These are phyloP conservation scores for Lentinula sp. DNA, from an alignment of 768 basidiomycete genomes.

Conservation along the genomic window DNA sequence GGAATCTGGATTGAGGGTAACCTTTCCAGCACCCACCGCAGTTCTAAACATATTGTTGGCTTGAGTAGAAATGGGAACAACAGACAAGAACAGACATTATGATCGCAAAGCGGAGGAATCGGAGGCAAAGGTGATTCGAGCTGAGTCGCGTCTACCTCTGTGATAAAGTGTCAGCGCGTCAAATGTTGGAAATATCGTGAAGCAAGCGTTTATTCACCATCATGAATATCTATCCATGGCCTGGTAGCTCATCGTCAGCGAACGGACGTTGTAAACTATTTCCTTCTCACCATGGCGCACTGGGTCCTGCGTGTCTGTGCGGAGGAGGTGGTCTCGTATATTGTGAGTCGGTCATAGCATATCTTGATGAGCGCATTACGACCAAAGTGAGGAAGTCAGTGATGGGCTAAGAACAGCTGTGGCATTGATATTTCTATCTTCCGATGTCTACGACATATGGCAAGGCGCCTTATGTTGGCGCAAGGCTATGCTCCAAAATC, in stretches of 20 bases:
- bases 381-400: background rate
- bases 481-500: background rate
- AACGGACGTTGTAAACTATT: background rate
- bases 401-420: background rate
- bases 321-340: conserved; percentile 8
- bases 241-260: background rate
- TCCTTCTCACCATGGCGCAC: conserved; percentile 22
- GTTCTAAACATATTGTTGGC: background rate
- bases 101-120: conserved; percentile 9
- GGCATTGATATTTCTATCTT: background rate
- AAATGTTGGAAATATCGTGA: background rate
- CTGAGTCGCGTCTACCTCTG: conserved; percentile 31
- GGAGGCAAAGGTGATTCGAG: conserved; percentile 14
- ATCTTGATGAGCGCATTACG: background rate
- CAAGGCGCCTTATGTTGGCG: background rate
- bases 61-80: background rate
- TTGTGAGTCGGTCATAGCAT: background rate
- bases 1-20: conserved; percentile 7
- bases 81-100: background rate
- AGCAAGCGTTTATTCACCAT: background rate
- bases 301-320: conserved; percentile 33
- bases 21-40: conserved; percentile 8
- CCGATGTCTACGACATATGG: background rate
- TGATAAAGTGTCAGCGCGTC: background rate
- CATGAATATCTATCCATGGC: conserved; percentile 18